Evolutionary conservation across 176 grass and related monocot species (phyloP).

Genomic region (Coix lacrymajobi): DNA sequence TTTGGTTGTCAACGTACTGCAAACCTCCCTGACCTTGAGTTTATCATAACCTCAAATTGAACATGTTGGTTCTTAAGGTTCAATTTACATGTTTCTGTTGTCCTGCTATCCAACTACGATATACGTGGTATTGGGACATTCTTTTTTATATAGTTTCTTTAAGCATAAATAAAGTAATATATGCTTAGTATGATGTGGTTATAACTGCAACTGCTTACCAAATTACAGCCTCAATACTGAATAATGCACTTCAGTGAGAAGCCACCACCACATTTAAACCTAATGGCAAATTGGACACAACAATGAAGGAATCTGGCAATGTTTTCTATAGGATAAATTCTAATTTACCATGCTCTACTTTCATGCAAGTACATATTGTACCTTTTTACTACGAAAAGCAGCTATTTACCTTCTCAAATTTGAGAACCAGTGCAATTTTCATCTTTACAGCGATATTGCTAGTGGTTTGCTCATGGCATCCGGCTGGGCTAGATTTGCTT

Average conservation of each 20-base stretch:
- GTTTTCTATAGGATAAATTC: neutral
- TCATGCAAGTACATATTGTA: neutral
- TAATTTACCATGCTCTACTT: neutral
- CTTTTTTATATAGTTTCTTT: neutral
- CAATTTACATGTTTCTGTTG: neutral
- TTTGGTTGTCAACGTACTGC: neutral
- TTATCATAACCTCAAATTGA: neutral
- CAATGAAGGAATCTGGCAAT: neutral
- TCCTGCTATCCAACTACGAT: neutral
- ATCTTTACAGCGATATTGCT: neutral
- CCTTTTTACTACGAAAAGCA: neutral
- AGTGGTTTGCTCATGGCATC: neutral
- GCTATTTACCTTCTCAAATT: neutral
- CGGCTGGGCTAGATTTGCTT: neutral
- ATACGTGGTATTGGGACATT: neutral
- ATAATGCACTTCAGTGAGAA: neutral
- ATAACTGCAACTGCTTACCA: neutral
- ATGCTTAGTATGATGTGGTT: neutral
- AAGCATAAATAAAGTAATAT: neutral
- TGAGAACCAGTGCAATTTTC: neutral
- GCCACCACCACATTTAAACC: neutral
- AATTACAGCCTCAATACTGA: conserved; percentile 6
- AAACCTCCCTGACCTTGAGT: neutral
- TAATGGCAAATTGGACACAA: neutral
- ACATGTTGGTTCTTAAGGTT: neutral